Base-by-base conservation (phyloP, 768 basidiomycete genomes). In the Macrolepiota fuliginosa region DNA sequence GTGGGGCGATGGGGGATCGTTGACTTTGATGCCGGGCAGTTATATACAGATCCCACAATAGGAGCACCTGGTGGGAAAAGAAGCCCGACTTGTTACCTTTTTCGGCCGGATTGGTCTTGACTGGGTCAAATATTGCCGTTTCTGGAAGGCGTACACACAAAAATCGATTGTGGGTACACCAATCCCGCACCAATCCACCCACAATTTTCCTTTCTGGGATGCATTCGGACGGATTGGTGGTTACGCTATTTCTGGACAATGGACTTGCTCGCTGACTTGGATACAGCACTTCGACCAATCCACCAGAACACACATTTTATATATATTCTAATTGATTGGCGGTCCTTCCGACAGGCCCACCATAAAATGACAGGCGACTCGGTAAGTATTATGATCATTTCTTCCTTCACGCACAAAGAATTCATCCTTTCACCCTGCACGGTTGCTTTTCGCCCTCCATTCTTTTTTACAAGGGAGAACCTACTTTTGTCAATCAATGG, bases 171-270 rank as follows among this genome's bases (percentile, higher is more conserved):
- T 59, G 58, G 58, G 58, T 36, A n/a, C 40, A 59, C 58, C 58
- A 59, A 59, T 59, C 58, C 22, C 35, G 10, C 51, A 59, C 58
- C 58, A 59, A 59, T 59, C 58, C 39, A 45, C 49, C 36, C 29
- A 47, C 2, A 5, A 49, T 17, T 59, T 59, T 9, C 58, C 51
- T 59, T 53, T 59, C 39, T 29, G 10, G 35, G 58, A 5, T 52
- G n/a, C 29, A 56, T 56, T 6, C 11, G 37, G 29, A 29, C 36
- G 27, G 58, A 59, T 59, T 59, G 58, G 58, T 59, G 15, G 19
- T 29, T 2, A 52, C 22, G 51, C 25, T 40, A 40, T 39, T 53
- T 22, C 7, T 15, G 51, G 27, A 59, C 58, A 53, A 59, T 51
- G 39, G 46, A 35, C 10, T 19, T 12, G 13, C 19, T 13, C 35